Evolutionary conservation across 192 early-diverging fungal species (phyloP).

Genomic region (Blastocladiella britannica): DNA sequence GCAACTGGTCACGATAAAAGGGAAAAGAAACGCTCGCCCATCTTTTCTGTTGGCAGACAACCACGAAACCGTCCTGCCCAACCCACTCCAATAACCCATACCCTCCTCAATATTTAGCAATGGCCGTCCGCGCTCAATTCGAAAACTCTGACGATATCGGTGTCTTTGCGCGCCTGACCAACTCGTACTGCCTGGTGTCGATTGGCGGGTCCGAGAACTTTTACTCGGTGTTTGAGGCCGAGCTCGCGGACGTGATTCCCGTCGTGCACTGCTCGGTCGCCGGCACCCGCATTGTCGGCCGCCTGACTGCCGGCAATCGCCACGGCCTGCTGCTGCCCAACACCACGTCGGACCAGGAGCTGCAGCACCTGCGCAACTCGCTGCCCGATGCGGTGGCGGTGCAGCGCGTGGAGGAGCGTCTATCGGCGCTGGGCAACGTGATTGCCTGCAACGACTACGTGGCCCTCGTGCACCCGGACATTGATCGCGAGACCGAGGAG

Average conservation of each 20-base stretch:
- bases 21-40: no score
- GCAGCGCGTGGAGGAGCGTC: slow-evolving; percentile 91
- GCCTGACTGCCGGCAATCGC: slow-evolving; percentile 81
- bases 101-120: no score
- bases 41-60: no score
- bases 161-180: slow-evolving; percentile 91
- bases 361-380: slow-evolving; percentile 91
- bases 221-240: slow-evolving; percentile 85
- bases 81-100: no score
- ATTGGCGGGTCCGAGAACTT: slow-evolving; percentile 98
- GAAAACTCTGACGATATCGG: slow-evolving; percentile 99
- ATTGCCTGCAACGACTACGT: slow-evolving; percentile 99
- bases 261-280: slow-evolving; percentile 92
- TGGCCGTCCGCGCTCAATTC: slow-evolving; percentile 94
- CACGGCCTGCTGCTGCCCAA: slow-evolving; percentile 84
- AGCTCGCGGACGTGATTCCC: slow-evolving; percentile 85
- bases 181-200: slow-evolving; percentile 91
- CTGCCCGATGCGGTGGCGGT: slow-evolving; percentile 79
- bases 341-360: slow-evolving; percentile 91
- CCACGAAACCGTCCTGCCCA: no score
- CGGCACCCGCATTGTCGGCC: slow-evolving; percentile 88
- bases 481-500: slow-evolving; percentile 96
- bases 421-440: slow-evolving; percentile 94
- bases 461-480: slow-evolving; percentile 91
- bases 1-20: no score